phyloP scores from a whole-genome alignment of 306 rosid species.

The Sindora glabra region DNA sequence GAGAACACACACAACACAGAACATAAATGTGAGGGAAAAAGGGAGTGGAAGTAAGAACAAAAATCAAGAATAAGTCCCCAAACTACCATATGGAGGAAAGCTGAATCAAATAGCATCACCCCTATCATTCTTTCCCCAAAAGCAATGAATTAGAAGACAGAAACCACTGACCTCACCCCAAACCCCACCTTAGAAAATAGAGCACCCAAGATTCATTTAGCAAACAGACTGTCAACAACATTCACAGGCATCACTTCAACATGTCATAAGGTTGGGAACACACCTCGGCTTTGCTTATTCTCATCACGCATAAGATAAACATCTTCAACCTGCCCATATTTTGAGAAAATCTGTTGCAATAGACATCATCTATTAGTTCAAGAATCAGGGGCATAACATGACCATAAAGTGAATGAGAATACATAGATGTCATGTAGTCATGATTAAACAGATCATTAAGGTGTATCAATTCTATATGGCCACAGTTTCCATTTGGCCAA shows the following conservation, averaged over 20 bases:
- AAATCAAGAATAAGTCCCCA: neutral
- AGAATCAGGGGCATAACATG: constrained; percentile 10
- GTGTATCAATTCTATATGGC: neutral
- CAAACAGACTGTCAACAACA: neutral
- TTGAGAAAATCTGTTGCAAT: constrained; percentile 63
- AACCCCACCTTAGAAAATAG: neutral
- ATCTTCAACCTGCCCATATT: constrained; percentile 86
- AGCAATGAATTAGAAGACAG: neutral
- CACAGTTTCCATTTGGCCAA: constrained; percentile 1
- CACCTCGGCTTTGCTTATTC: constrained; percentile 87
- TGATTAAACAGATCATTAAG: neutral
- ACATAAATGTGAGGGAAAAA: neutral
- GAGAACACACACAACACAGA: neutral
- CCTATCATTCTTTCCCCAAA: constrained; percentile 1
- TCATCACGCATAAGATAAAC: constrained; percentile 98
- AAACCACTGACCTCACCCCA: neutral
- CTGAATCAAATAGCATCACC: neutral
- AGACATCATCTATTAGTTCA: constrained; percentile 23
- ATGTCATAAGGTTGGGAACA: constrained; percentile 22
- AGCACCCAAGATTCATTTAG: neutral
- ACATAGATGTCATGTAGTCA: neutral
- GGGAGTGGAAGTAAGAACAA: neutral
- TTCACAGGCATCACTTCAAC: neutral
- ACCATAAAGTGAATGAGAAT: neutral
- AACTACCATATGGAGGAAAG: neutral